Conservation (phyloP, 2,329 filamentous ascomycete species). For the Colletotrichum cuscutae region DNA sequence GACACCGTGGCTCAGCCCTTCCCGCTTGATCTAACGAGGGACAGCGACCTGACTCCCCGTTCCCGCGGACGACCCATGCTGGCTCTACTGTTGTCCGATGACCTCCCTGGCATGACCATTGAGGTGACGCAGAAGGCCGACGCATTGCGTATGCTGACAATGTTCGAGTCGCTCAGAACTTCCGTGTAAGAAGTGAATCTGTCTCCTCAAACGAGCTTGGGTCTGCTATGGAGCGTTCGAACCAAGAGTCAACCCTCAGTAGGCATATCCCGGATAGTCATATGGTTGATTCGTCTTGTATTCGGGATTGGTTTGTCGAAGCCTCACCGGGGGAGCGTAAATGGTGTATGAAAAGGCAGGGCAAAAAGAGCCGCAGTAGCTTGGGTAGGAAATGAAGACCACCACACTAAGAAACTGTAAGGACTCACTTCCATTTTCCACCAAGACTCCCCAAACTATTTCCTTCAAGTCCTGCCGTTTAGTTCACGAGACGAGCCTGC, state of each 20-base stretch:
- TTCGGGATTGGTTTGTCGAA: neutral
- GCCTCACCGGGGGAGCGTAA: neutral
- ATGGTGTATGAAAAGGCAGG: neutral
- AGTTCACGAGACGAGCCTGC: neutral
- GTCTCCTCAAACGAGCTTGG: neutral
- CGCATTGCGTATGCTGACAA: neutral
- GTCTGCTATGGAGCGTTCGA: neutral
- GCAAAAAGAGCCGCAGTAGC: neutral
- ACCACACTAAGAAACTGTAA: slow-evolving; percentile 11
- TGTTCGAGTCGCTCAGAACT: too few species aligned
- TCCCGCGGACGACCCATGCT: neutral
- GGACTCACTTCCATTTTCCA: slow-evolving; percentile 28
- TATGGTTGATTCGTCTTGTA: neutral
- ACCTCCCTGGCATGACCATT: neutral
- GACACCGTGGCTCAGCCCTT: slow-evolving; percentile 27
- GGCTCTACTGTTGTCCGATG: neutral
- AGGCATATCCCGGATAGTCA: too few species aligned
- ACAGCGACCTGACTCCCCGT: neutral
- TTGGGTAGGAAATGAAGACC: neutral
- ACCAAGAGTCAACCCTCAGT: neutral
- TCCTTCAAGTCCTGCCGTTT: neutral
- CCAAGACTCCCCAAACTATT: neutral
- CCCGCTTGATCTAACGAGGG: slow-evolving; percentile 10
- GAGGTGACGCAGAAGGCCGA: neutral
- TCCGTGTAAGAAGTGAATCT: neutral